Conservation (phyloP, 768 basidiomycete genomes). For the Leucocoprinus birnbaumii region DNA sequence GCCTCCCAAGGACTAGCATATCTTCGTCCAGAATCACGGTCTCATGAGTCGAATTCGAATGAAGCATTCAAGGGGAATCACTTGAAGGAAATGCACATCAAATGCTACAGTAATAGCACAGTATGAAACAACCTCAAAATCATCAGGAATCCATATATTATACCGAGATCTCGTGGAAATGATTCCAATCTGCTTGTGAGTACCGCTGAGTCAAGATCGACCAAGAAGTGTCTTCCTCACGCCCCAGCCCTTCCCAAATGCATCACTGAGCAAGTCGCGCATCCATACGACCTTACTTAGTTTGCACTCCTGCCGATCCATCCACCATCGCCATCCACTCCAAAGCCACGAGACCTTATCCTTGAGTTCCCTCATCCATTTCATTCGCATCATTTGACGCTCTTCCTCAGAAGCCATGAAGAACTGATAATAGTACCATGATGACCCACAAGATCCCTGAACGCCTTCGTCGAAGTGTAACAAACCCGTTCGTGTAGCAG, state of each 20-base stretch:
- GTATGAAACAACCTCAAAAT: no score
- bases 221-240: not conserved
- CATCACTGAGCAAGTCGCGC: not conserved
- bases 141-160: no score
- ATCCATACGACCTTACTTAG: not conserved
- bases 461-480: constrained; percentile 19
- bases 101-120: no score
- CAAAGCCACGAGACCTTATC: constrained; percentile 9
- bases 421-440: constrained; percentile 54
- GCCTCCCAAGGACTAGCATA: no score
- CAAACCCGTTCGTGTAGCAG: constrained; percentile 18
- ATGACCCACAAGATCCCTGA: constrained; percentile 37
- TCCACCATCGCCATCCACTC: not conserved
- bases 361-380: constrained; percentile 7
- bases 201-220: no score
- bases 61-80: no score
- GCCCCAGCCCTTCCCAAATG: constrained; percentile 2
- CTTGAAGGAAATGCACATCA: no score
- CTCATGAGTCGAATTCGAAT: no score
- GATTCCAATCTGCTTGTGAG: no score
- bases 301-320: not conserved
- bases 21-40: no score
- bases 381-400: constrained; percentile 20
- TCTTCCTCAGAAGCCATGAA: constrained; percentile 32
- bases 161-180: no score